Evolutionary conservation across 2,329 filamentous ascomycete species (phyloP).

Genomic region (Talaromyces islandicus): DNA sequence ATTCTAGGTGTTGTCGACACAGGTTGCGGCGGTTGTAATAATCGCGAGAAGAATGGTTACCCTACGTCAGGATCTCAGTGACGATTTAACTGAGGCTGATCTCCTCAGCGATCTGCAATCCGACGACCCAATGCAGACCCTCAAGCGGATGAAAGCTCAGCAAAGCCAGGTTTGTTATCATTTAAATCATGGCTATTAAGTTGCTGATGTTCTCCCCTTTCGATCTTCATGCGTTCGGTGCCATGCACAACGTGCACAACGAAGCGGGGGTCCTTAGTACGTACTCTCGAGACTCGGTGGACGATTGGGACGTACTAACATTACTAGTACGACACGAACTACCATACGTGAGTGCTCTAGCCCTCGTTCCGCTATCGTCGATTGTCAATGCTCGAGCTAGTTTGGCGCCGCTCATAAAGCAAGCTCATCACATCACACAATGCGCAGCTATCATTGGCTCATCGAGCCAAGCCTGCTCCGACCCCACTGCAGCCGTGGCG

Average conservation of each 20-base stretch:
- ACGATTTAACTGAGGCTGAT: background rate
- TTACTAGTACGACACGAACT: background rate
- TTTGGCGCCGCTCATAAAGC: constrained; percentile 7
- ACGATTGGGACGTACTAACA: background rate
- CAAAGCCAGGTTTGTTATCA: background rate
- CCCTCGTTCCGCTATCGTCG: constrained; percentile 1
- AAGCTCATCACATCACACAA: constrained; percentile 13
- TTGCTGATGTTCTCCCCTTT: background rate
- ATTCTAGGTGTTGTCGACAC: background rate
- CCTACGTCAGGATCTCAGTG: background rate
- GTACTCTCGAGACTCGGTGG: background rate
- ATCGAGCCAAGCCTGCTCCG: constrained; percentile 4
- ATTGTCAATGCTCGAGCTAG: background rate
- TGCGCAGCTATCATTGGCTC: constrained; percentile 5
- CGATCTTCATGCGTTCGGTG: background rate
- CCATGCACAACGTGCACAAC: background rate
- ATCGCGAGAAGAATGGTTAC: background rate
- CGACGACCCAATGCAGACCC: background rate
- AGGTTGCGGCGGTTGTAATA: background rate
- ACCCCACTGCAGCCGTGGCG: constrained; percentile 10
- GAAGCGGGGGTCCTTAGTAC: background rate
- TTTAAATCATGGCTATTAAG: background rate
- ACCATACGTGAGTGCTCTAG: background rate
- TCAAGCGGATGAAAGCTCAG: background rate
- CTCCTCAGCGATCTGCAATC: background rate